Evolutionary conservation across 2,329 filamentous ascomycete genomes (phyloP).

Genomic region (Penicillium frequentans): DNA sequence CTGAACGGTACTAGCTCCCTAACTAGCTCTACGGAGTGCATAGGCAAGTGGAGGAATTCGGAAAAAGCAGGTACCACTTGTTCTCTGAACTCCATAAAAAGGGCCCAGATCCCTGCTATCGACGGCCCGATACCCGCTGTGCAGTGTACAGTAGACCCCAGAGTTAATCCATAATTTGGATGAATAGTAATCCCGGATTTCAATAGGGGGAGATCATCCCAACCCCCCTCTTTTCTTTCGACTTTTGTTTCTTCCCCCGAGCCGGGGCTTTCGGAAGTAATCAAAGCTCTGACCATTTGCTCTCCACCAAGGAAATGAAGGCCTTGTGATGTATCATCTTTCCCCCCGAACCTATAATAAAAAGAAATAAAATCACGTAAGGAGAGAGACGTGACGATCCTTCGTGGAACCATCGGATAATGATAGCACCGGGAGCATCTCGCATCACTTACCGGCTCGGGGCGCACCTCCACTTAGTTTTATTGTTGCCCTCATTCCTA

Average conservation of each 20-base stretch:
- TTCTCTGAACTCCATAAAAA: constrained; percentile 1
- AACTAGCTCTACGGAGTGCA: too few relatives aligned
- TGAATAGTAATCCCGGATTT: too few relatives aligned
- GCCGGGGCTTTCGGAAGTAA: constrained; percentile 2
- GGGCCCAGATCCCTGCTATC: constrained; percentile 26
- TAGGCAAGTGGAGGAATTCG: neutral
- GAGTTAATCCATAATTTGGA: neutral
- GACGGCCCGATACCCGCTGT: constrained; percentile 30
- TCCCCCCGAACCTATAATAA: neutral
- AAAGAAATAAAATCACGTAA: constrained; percentile 6
- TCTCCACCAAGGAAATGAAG: neutral
- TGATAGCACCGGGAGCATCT: neutral
- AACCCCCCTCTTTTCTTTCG: neutral
- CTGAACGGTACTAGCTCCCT: neutral
- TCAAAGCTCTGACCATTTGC: neutral
- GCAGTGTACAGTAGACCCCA: constrained; percentile 21
- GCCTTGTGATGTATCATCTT: constrained; percentile 8
- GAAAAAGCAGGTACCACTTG: constrained; percentile 1
- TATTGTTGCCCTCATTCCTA: neutral
- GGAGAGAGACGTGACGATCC: neutral
- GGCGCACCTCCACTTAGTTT: constrained; percentile 4
- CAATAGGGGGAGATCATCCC: neutral
- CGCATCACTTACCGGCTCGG: neutral
- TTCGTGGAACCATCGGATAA: neutral
- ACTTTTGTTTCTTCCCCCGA: neutral